These are phyloP conservation scores for Filobasidium wieringae DNA, from an alignment of 768 basidiomycete species.

Conservation along the genomic window DNA sequence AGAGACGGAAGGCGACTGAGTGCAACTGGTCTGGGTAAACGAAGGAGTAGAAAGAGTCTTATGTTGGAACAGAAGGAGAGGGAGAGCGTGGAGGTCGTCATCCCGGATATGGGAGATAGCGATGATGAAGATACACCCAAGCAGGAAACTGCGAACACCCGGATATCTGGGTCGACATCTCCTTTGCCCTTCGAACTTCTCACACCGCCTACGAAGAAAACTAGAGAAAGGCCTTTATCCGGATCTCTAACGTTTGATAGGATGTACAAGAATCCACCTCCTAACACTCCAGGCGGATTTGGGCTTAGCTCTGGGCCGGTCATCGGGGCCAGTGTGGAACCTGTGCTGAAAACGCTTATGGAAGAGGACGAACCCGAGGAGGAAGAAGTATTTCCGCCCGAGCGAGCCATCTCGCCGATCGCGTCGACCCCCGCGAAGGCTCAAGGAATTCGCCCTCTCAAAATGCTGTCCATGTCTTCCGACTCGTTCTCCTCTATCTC, in stretches of 20 bases:
- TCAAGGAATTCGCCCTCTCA: not conserved
- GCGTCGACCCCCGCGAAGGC: not conserved
- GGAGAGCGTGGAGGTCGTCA: not conserved
- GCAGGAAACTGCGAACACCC: not conserved
- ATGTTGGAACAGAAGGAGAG: not conserved
- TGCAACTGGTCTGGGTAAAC: not conserved
- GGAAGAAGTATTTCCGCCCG: not conserved
- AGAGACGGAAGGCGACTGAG: not conserved
- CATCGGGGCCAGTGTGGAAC: not conserved
- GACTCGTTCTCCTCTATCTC: not conserved
- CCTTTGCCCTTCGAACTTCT: too few relatives aligned
- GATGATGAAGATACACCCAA: not conserved
- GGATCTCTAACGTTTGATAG: not conserved
- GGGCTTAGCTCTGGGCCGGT: not conserved
- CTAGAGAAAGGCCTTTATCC: not conserved
- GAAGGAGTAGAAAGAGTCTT: not conserved
- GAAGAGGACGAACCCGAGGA: not conserved
- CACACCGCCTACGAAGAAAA: too few relatives aligned
- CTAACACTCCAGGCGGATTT: not conserved
- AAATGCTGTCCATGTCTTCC: not conserved
- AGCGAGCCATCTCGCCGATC: not conserved
- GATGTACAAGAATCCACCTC: not conserved
- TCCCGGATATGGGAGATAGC: not conserved
- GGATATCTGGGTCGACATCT: too few relatives aligned
- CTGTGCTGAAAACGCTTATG: not conserved